These are phyloP conservation scores for Mallotus japonicus DNA, from an alignment of 441 rosid genomes.

Conservation along the genomic window DNA sequence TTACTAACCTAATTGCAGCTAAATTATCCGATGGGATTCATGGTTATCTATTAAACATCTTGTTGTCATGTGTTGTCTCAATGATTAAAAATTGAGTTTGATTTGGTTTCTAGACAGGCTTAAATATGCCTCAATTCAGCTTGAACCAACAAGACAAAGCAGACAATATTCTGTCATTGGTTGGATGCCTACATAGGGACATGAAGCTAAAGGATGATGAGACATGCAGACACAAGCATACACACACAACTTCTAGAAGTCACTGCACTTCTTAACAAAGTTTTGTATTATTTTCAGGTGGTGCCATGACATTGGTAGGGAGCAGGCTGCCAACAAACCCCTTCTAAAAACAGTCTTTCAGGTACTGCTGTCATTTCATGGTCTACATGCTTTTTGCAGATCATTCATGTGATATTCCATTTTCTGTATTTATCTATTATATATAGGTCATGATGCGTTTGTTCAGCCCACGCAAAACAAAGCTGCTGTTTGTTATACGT, in stretches of 20 bases:
- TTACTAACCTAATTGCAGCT: background rate
- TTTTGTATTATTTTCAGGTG: slow-evolving; percentile 51
- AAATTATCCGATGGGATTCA: background rate
- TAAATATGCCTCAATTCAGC: background rate
- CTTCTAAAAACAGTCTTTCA: slow-evolving; percentile 87
- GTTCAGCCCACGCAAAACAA: slow-evolving; percentile 91
- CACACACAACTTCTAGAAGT: background rate
- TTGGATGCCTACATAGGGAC: background rate
- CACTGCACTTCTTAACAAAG: slow-evolving; percentile 22
- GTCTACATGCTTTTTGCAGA: slow-evolving; percentile 9
- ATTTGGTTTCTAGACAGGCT: background rate
- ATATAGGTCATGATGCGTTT: slow-evolving; percentile 86
- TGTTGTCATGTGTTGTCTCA: background rate
- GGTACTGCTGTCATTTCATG: slow-evolving; percentile 36
- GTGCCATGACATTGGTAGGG: slow-evolving; percentile 98
- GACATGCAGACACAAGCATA: background rate
- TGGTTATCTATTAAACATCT: background rate
- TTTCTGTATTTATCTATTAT: slow-evolving; percentile 9
- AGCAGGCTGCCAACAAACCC: slow-evolving; percentile 93
- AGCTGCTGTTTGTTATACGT: slow-evolving; percentile 88
- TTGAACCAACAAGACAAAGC: background rate
- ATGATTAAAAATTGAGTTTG: background rate
- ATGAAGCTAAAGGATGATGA: slow-evolving; percentile 10
- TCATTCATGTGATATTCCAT: slow-evolving; percentile 18
- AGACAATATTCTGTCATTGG: background rate